A percentile compares a stretch with the other conserved stretches of the same genome.
phyloP scores from a whole-genome alignment of 73 alveolate genomes.

The Tetrahymena thermophila region DNA sequence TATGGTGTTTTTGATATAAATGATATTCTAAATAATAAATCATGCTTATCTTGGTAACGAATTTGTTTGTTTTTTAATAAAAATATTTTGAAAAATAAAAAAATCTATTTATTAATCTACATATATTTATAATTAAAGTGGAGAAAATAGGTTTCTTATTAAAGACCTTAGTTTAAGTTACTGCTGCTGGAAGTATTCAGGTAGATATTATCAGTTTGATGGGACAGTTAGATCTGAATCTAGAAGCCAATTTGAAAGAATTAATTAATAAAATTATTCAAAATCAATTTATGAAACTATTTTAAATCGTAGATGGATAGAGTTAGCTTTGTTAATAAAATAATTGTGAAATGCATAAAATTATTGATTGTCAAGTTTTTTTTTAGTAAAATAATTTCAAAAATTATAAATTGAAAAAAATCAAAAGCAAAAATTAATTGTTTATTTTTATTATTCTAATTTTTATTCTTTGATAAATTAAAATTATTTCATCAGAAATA shows the following conservation, averaged over 20 bases:
- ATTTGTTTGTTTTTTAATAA: background rate
- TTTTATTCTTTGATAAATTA: too few relatives aligned
- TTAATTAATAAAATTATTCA: background rate
- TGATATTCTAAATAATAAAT: background rate
- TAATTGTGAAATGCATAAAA: background rate
- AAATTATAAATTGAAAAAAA: too few relatives aligned
- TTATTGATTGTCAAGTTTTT: background rate
- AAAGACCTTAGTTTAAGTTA: background rate
- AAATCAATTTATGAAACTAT: background rate
- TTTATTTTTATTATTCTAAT: too few relatives aligned
- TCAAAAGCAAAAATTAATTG: too few relatives aligned
- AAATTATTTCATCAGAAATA: too few relatives aligned
- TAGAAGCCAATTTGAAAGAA: background rate
- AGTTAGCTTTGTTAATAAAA: background rate
- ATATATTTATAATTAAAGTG: background rate
- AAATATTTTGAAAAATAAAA: background rate
- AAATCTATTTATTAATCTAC: background rate
- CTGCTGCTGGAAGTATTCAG: background rate
- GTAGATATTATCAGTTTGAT: background rate
- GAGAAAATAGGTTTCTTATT: background rate
- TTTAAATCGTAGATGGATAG: background rate
- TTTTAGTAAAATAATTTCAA: too few relatives aligned
- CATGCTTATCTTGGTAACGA: background rate
- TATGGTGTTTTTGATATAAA: background rate
- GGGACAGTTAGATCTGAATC: background rate